Evolutionary conservation across 2,329 filamentous ascomycete species (phyloP).

Genomic region (Venturiaceae sp.): DNA sequence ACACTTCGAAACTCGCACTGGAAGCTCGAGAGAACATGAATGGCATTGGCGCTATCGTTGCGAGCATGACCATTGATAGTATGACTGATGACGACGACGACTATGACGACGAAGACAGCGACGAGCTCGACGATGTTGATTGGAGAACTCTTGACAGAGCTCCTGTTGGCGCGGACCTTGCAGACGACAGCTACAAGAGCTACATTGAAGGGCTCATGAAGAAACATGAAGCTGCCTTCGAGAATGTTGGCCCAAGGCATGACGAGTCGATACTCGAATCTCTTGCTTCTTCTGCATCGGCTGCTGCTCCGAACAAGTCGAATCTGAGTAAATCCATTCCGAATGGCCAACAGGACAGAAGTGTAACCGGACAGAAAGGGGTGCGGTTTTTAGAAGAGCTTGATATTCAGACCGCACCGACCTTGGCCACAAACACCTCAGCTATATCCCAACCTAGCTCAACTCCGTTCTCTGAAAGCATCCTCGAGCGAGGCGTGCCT

Average conservation of each 20-base stretch:
- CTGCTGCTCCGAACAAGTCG: not conserved
- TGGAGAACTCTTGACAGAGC: constrained; percentile 14
- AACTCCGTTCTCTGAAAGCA: not conserved
- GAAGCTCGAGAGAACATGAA: constrained; percentile 37
- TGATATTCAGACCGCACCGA: constrained; percentile 52
- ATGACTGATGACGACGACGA: constrained; percentile 35
- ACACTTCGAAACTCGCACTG: not conserved
- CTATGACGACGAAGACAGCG: constrained; percentile 39
- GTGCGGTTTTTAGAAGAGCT: constrained; percentile 72
- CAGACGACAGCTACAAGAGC: constrained; percentile 36
- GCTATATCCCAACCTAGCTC: constrained; percentile 20
- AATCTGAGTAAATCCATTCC: not conserved
- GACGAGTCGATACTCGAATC: not conserved
- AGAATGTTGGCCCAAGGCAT: constrained; percentile 6
- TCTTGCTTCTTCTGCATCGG: not conserved
- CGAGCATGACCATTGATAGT: constrained; percentile 78
- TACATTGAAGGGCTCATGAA: constrained; percentile 40
- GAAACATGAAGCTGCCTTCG: constrained; percentile 6
- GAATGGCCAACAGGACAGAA: constrained; percentile 15
- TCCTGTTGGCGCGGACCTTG: constrained; percentile 15
- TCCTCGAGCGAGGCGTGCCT: constrained; percentile 19
- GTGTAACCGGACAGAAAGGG: constrained; percentile 49
- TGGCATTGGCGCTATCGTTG: constrained; percentile 85
- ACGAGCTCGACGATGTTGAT: constrained; percentile 31
- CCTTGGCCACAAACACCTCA: constrained; percentile 19